Percentiles rank a stretch among this genome's conserved stretches.
Conservation (phyloP, 192 early-diverging fungal species). For the Diversispora epigaea region DNA sequence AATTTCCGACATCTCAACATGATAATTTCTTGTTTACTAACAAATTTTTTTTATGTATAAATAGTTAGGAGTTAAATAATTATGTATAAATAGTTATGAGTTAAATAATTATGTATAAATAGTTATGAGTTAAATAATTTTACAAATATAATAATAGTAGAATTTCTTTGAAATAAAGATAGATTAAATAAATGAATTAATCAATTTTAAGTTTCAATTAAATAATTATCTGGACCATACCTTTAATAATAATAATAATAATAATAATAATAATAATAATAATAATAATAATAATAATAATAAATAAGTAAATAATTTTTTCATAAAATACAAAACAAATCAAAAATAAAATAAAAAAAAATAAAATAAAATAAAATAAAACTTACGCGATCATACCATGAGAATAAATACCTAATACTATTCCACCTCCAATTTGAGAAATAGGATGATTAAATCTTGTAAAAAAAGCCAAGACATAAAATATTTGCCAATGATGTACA, state of each 20-base stretch:
- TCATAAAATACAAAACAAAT: too few relatives aligned
- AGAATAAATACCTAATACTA: conserved; percentile 70
- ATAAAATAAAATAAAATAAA: background rate
- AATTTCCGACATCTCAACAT: too few relatives aligned
- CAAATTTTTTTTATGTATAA: too few relatives aligned
- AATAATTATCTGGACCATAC: conserved; percentile 11
- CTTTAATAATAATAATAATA: conserved; percentile 10
- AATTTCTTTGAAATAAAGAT: too few relatives aligned
- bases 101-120: too few relatives aligned
- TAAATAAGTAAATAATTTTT: background rate
- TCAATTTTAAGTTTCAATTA: background rate
- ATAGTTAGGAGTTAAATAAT: too few relatives aligned
- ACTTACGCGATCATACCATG: conserved; percentile 53
- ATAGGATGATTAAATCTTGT: conserved; percentile 70
- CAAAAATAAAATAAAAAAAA: background rate
- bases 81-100: too few relatives aligned
- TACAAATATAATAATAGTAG: too few relatives aligned
- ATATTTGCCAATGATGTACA: conserved; percentile 83
- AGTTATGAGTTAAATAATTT: too few relatives aligned
- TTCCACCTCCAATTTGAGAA: conserved; percentile 67
- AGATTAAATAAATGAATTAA: too few relatives aligned
- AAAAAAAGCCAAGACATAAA: conserved; percentile 78
- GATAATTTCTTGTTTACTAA: too few relatives aligned
- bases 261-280: too few relatives aligned
- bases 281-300: background rate